A percentile compares a stretch with the other conserved stretches of the same genome.
Conservation (phyloP, 805 yeast species). For the Brettanomyces sp. region DNA sequence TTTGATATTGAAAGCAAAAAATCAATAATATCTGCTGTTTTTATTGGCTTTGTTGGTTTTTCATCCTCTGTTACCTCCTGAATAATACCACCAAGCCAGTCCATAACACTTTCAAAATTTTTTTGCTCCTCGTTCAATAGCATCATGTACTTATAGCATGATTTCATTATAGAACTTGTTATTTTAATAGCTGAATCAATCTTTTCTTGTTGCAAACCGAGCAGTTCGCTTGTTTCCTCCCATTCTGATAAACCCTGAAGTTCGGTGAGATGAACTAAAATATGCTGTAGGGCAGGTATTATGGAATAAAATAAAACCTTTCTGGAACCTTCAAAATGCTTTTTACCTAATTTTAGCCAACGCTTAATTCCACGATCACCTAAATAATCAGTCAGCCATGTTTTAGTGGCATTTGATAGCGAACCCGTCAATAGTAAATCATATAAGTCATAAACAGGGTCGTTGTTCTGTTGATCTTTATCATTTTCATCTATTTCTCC, state of each 20-base stretch:
- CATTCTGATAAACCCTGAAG: constrained; percentile 33
- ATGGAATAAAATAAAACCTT: constrained; percentile 39
- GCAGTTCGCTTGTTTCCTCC: constrained; percentile 17
- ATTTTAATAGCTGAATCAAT: constrained; percentile 12
- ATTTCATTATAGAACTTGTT: constrained; percentile 21
- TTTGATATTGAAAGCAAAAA: constrained; percentile 19
- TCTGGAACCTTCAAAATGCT: constrained; percentile 40
- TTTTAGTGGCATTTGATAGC: constrained; percentile 38
- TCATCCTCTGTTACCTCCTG: constrained; percentile 31
- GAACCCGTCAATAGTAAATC: constrained; percentile 46
- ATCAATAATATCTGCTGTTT: constrained; percentile 23
- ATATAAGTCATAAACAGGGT: constrained; percentile 32
- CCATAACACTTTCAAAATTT: constrained; percentile 33
- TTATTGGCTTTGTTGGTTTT: constrained; percentile 10
- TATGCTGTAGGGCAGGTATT: constrained; percentile 47
- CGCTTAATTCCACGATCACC: constrained; percentile 58
- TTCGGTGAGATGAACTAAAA: constrained; percentile 36
- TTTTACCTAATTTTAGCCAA: constrained; percentile 42
- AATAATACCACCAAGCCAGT: constrained; percentile 33
- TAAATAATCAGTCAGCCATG: constrained; percentile 55
- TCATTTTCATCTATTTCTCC: constrained; percentile 24
- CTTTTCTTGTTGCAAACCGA: constrained; percentile 11
- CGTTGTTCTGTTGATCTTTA: constrained; percentile 7
- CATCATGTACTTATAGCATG: constrained; percentile 30
- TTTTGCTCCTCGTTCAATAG: constrained; percentile 37